Percentiles rank a stretch among this genome's conserved stretches.
These are phyloP conservation scores for Stipa capillata DNA, from an alignment of 176 grass and related monocot species.

Conservation along the genomic window DNA sequence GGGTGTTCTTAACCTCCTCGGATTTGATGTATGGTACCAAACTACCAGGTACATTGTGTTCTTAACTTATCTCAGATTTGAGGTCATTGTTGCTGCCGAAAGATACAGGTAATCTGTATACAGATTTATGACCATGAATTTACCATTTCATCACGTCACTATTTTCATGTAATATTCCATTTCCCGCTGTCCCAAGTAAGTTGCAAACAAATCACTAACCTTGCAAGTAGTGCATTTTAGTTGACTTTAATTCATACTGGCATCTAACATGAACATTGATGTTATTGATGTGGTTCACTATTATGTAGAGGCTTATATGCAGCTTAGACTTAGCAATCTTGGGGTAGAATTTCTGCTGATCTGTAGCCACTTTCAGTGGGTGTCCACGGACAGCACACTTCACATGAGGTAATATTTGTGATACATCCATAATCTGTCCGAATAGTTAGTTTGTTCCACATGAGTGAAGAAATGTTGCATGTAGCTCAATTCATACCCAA, in stretches of 20 bases:
- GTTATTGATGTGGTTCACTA: background rate
- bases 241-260: background rate
- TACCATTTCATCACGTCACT: background rate
- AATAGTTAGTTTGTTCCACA: background rate
- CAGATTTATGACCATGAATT: background rate
- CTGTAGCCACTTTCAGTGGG: background rate
- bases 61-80: background rate
- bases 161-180: background rate
- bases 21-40: background rate
- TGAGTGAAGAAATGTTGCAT: background rate
- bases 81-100: background rate
- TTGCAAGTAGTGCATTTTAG: background rate
- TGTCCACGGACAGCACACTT: background rate
- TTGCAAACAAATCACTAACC: background rate
- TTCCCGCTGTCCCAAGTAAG: background rate
- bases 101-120: background rate
- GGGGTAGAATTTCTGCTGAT: background rate
- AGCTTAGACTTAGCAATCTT: conserved; percentile 5
- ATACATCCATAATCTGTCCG: background rate
- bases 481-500: background rate
- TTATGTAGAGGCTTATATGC: background rate
- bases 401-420: conserved; percentile 7
- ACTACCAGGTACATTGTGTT: conserved; percentile 16
- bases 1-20: background rate
- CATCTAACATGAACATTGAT: background rate